Evolutionary conservation across 768 basidiomycete species (phyloP), one percentile per base, ranked within the genome.

Genomic region (Dentipellis fragilis): DNA sequence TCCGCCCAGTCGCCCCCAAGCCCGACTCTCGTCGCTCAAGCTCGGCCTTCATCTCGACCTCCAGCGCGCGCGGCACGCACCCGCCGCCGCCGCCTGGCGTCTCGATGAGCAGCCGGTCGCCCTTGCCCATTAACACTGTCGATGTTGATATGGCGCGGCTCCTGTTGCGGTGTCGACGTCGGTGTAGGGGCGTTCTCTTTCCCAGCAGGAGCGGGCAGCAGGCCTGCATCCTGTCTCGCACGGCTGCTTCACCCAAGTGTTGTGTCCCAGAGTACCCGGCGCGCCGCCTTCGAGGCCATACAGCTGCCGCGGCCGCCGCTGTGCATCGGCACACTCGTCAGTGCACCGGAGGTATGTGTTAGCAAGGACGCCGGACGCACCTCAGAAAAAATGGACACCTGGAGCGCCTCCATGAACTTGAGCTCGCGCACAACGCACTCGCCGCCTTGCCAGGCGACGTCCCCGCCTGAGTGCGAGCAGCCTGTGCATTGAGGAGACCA

Each of bases 41-140:
- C 36, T 65, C 69, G 54, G 2, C 40, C 29, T 42, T 35, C 7
- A 53, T 19, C 37, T 53, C 59, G 17, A 17, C 55, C 16, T 57
- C 62, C 19, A 23, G 49, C 22, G 56, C 61, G 0, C 67, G 64
- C 7, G 61, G 56, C 7, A 50, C 36, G 1, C 93, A 93, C 88
- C 88, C 95, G 2, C 83, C 93, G 7, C 93, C 93, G 9, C 86
- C 93, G 0, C 93, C 93, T 0, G 93, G 93, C 0, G 93, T 94
- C 71, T 93, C 84, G 50, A 95, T 82, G 56, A 85, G 62, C 57
- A 96, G 66, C 51, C 76, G 74, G 65, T 96, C 93, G 6, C 91
- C 88, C 63, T 90, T 88, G 38, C 89, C 89, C 86, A 94, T 93
- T 73, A 79, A 81, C 50, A 93, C 78, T 1, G 87, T 87, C 47